Evolutionary conservation across 1,284 basidiomycete genomes (phyloP).

Genomic region (Ganoderma meredithae): DNA sequence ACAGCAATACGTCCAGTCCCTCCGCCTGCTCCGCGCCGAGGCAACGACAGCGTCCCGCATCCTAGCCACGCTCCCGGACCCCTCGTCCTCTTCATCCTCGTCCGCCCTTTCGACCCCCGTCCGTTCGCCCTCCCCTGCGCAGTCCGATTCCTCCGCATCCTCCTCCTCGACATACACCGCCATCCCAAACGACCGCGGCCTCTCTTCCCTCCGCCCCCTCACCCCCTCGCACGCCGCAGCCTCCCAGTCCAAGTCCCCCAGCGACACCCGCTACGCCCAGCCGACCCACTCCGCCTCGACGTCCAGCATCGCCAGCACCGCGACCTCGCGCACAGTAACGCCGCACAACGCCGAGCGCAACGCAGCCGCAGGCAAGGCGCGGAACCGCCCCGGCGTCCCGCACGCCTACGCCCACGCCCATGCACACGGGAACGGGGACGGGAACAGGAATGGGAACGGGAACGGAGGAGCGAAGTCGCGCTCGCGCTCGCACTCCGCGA

Average conservation of each 20-base stretch:
- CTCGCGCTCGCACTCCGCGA: constrained; percentile 24
- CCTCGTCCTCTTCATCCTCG: constrained; percentile 28
- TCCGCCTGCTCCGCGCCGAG: constrained; percentile 34
- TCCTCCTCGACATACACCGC: constrained; percentile 43
- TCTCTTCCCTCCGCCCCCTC: constrained; percentile 24
- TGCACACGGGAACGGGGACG: too few relatives aligned
- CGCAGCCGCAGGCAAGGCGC: constrained; percentile 8
- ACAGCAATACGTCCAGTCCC: constrained; percentile 34
- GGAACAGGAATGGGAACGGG: not conserved
- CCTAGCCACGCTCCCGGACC: constrained; percentile 34
- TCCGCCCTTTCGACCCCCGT: constrained; percentile 22
- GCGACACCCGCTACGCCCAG: constrained; percentile 5
- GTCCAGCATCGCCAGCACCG: constrained; percentile 38
- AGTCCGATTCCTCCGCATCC: constrained; percentile 46
- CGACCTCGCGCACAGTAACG: constrained; percentile 41
- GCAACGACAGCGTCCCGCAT: constrained; percentile 33
- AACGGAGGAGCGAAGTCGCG: constrained; percentile 15
- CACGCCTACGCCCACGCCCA: not conserved
- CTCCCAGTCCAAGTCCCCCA: constrained; percentile 16
- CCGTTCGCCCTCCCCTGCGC: constrained; percentile 53
- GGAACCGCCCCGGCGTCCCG: constrained; percentile 9
- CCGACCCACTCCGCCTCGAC: constrained; percentile 35
- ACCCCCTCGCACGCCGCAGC: constrained; percentile 30
- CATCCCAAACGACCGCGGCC: constrained; percentile 32
- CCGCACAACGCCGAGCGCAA: constrained; percentile 28